phyloP scores from a whole-genome alignment of 2,329 filamentous ascomycete species.

The Fusarium paranaense region DNA sequence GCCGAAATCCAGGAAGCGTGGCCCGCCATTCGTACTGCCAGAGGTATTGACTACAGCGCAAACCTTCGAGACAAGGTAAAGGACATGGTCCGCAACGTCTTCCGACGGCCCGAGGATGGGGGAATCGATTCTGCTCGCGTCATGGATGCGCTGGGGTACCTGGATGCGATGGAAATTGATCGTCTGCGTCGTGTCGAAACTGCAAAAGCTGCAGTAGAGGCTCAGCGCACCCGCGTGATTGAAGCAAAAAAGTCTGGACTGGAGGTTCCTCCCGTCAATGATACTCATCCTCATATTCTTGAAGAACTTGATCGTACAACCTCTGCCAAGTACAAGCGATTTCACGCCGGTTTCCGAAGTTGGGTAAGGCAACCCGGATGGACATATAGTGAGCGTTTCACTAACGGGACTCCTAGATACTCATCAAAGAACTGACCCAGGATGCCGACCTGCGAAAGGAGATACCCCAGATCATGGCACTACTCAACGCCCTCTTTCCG shows the following conservation, averaged over 20 bases:
- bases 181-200: conserved; percentile 44
- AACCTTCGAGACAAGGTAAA: conserved; percentile 46
- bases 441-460: conserved; percentile 18
- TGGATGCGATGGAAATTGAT: conserved; percentile 50
- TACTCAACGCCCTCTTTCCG: conserved; percentile 52
- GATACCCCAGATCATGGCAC: conserved; percentile 46
- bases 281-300: conserved; percentile 36
- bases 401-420: conserved; percentile 37
- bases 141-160: conserved; percentile 47
- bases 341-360: conserved; percentile 50
- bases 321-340: conserved; percentile 43
- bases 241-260: not conserved
- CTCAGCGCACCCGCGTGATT: not conserved
- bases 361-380: conserved; percentile 42
- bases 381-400: not conserved
- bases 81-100: conserved; percentile 42
- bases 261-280: conserved; percentile 2
- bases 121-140: conserved; percentile 42
- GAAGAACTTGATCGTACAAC: conserved; percentile 48
- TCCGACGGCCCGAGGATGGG: conserved; percentile 42
- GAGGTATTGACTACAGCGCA: conserved; percentile 30
- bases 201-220: conserved; percentile 32
- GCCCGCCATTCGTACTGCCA: conserved; percentile 24
- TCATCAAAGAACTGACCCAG: conserved; percentile 41
- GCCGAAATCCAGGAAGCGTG: conserved; percentile 35